These are phyloP conservation scores for Camelina laxa DNA, from an alignment of 345 rosid species.

Conservation along the genomic window DNA sequence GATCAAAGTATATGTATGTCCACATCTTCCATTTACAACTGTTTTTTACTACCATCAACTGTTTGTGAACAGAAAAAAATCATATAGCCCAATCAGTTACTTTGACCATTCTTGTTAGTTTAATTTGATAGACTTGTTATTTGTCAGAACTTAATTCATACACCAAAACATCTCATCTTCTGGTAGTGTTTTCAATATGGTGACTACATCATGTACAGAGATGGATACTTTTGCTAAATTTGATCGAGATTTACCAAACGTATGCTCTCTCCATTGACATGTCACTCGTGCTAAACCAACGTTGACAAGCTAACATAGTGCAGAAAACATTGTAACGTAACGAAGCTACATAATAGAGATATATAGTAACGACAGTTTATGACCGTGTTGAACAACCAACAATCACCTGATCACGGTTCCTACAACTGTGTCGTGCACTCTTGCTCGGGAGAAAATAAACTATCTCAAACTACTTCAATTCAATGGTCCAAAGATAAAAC, in stretches of 20 bases:
- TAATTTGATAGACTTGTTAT: conserved; percentile 14
- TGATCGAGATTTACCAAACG: no score
- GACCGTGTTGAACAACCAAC: not conserved
- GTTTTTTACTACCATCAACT: not conserved
- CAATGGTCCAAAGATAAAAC: conserved; percentile 9
- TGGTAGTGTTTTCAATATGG: not conserved
- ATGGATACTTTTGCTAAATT: no score
- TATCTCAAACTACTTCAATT: not conserved
- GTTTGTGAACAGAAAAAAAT: not conserved
- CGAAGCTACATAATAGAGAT: no score
- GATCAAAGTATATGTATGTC: conserved; percentile 8
- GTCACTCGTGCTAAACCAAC: no score
- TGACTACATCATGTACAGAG: conserved; percentile 2
- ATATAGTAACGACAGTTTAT: no score
- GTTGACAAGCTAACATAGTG: no score
- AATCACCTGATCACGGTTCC: not conserved
- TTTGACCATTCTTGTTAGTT: not conserved
- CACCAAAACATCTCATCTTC: conserved; percentile 1
- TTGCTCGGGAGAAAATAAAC: not conserved
- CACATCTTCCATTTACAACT: not conserved
- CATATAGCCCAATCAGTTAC: not conserved
- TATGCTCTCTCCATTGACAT: no score
- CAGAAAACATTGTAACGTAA: no score
- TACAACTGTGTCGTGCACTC: not conserved
- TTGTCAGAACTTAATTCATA: conserved; percentile 3